A percentile compares a stretch with the other conserved stretches of the same genome.
Evolutionary conservation across 2,329 filamentous ascomycete genomes (phyloP).

Genomic region (Colletotrichum sp.): DNA sequence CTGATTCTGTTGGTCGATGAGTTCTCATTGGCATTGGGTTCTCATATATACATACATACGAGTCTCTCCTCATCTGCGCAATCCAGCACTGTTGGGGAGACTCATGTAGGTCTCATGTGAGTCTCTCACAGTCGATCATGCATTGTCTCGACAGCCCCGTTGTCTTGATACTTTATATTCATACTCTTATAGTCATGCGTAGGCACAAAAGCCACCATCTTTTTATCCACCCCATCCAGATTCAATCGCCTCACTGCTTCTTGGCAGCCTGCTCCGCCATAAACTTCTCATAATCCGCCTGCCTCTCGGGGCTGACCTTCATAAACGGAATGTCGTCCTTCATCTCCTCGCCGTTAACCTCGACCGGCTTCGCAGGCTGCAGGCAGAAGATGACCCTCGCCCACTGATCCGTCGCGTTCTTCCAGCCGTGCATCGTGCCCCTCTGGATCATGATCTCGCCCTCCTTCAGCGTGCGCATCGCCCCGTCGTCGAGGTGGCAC

Average conservation of each 20-base stretch:
- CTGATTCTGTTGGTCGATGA: not conserved
- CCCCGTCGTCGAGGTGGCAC: constrained; percentile 48
- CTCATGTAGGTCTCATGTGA: not conserved
- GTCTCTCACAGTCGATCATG: accelerated
- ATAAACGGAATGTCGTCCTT: constrained; percentile 18
- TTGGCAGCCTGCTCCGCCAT: constrained; percentile 5
- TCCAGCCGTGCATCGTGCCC: constrained; percentile 44
- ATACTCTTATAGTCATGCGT: not conserved
- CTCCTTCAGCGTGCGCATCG: constrained; percentile 37
- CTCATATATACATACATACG: accelerated
- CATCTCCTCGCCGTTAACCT: constrained; percentile 9
- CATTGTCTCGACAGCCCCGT: not conserved
- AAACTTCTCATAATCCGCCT: constrained; percentile 16
- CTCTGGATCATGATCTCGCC: constrained; percentile 53
- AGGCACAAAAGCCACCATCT: not conserved
- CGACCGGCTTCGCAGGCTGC: constrained; percentile 43
- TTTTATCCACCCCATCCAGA: accelerated
- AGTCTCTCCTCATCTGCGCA: not conserved
- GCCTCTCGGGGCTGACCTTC: constrained; percentile 7
- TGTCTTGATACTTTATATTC: not conserved
- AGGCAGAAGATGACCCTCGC: constrained; percentile 19
- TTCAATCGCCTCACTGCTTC: not conserved
- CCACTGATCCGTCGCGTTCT: constrained; percentile 19
- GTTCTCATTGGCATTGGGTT: not conserved
- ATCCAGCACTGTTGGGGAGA: not conserved